phyloP scores from a whole-genome alignment of 2,329 filamentous ascomycete species.

The Epichloe scottii region DNA sequence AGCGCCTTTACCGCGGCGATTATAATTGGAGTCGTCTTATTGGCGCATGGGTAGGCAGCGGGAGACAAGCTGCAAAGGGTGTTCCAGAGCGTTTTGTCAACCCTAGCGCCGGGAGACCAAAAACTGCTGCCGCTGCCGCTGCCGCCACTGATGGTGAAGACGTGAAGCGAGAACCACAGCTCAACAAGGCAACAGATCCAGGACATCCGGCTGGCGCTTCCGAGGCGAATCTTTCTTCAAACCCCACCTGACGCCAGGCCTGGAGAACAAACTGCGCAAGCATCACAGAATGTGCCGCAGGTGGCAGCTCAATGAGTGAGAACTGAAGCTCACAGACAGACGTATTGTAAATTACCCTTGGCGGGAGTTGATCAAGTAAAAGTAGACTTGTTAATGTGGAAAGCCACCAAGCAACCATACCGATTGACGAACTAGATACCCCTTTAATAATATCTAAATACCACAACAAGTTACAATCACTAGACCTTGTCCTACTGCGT shows the following conservation, averaged over 20 bases:
- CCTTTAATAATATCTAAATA: too few species aligned
- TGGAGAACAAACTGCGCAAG: too few species aligned
- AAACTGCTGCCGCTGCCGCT: not conserved
- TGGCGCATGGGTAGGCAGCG: slow-evolving; percentile 70
- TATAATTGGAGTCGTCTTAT: slow-evolving; percentile 74
- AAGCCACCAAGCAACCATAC: too few species aligned
- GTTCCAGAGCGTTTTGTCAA: slow-evolving; percentile 66
- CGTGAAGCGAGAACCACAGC: not conserved
- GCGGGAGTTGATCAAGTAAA: too few species aligned
- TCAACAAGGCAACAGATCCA: not conserved
- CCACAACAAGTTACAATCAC: too few species aligned
- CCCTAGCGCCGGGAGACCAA: slow-evolving; percentile 14
- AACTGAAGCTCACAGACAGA: too few species aligned
- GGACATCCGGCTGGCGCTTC: not conserved
- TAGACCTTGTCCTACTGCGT: too few species aligned
- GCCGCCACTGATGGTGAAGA: slow-evolving; percentile 5
- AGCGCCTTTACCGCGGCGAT: slow-evolving; percentile 57
- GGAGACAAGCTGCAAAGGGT: slow-evolving; percentile 52
- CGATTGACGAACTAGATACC: too few species aligned
- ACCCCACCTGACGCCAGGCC: not conserved
- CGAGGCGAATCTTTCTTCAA: not conserved
- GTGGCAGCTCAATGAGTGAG: too few species aligned
- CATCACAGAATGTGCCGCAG: too few species aligned
- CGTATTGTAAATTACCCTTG: too few species aligned
- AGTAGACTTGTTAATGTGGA: too few species aligned